Evolutionary conservation across 192 early-diverging fungal species (phyloP).

Genomic region (Coemansia sp.): DNA sequence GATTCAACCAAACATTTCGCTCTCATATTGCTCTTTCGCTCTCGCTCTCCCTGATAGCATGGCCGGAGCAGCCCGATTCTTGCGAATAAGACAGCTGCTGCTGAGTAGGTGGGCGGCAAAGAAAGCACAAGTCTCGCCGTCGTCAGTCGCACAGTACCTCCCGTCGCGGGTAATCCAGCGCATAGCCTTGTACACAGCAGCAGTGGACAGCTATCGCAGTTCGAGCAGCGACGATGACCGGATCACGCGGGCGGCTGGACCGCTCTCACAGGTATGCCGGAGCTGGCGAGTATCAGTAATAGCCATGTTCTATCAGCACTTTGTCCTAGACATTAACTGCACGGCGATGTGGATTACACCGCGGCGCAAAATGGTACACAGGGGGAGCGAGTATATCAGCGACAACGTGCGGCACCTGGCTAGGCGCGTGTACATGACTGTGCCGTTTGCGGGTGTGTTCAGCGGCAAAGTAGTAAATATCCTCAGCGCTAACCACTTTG

Average conservation of each 20-base stretch:
- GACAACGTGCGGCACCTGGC: slow-evolving; percentile 30
- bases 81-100: slow-evolving; percentile 10
- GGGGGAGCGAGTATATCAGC: slow-evolving; percentile 17
- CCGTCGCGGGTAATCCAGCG: slow-evolving; percentile 39
- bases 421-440: slow-evolving; percentile 29
- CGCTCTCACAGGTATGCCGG: slow-evolving; percentile 32
- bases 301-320: slow-evolving; percentile 33
- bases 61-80: slow-evolving; percentile 3
- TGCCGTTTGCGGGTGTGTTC: slow-evolving; percentile 40
- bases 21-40: background rate
- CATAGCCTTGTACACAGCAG: slow-evolving; percentile 28
- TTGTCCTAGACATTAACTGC: slow-evolving; percentile 39
- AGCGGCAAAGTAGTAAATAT: slow-evolving; percentile 26
- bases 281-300: slow-evolving; percentile 39
- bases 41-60: background rate
- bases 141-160: slow-evolving; percentile 29
- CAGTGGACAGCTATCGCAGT: slow-evolving; percentile 9
- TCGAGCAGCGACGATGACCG: slow-evolving; percentile 19
- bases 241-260: slow-evolving; percentile 13
- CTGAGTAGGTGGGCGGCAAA: slow-evolving; percentile 6
- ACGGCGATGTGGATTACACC: slow-evolving; percentile 28
- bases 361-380: slow-evolving; percentile 24
- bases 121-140: background rate
- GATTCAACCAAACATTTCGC: background rate
- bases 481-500: slow-evolving; percentile 19